Conservation (phyloP, 257 asterid species). For the Lithospermum erythrorhizon region DNA sequence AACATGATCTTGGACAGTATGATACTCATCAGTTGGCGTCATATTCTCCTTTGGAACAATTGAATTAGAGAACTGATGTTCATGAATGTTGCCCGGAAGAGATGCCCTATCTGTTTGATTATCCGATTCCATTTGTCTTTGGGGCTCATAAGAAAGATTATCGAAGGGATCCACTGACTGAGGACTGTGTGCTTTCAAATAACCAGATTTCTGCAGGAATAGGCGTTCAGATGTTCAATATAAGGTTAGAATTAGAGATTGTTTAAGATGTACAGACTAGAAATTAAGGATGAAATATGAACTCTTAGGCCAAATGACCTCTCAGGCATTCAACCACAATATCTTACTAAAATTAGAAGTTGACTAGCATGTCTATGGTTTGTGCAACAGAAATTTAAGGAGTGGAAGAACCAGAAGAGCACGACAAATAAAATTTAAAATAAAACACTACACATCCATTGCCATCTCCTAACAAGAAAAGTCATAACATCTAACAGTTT, state of each 20-base stretch:
- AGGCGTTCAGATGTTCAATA: slow-evolving; percentile 3
- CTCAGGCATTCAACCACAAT: no score
- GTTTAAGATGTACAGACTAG: background rate
- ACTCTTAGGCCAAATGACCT: background rate
- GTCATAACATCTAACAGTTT: no score
- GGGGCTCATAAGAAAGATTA: slow-evolving; percentile 29
- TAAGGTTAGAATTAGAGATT: background rate
- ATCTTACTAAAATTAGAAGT: no score
- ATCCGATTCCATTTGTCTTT: slow-evolving; percentile 27
- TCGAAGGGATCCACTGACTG: slow-evolving; percentile 43
- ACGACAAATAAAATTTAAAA: no score
- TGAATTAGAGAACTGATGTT: slow-evolving; percentile 25
- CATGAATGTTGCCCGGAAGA: slow-evolving; percentile 34
- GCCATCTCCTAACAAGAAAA: no score
- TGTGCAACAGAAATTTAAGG: no score
- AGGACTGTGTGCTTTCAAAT: slow-evolving; percentile 33
- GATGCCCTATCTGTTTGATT: slow-evolving; percentile 34
- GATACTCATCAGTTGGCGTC: slow-evolving; percentile 28
- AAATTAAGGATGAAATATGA: background rate
- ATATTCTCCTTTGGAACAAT: slow-evolving; percentile 23
- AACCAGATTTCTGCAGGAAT: slow-evolving; percentile 55
- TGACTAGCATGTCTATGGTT: no score
- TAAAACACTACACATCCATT: no score
- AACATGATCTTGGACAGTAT: slow-evolving; percentile 16
- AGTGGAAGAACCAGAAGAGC: no score